Evolutionary conservation across 306 rosid genomes (phyloP).

Genomic region (Elaeagnus macrophylla): DNA sequence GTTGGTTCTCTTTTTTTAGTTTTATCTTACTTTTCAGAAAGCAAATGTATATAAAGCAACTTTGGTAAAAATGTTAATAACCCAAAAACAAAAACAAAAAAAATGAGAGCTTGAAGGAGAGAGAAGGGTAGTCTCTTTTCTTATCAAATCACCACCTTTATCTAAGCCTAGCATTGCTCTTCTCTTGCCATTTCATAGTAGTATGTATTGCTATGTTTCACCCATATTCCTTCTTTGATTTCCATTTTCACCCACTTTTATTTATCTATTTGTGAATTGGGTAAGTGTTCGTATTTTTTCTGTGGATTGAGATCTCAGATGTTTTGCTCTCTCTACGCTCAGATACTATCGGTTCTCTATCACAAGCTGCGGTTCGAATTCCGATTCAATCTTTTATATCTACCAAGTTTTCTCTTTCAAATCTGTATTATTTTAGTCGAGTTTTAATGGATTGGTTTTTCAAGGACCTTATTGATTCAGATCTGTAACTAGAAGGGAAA

Average conservation of each 20-base stretch:
- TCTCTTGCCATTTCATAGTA: conserved; percentile 17
- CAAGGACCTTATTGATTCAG: conserved; percentile 14
- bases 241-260: not conserved
- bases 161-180: conserved; percentile 33
- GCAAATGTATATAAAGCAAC: no score
- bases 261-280: not conserved
- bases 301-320: conserved; percentile 26
- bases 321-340: conserved; percentile 27
- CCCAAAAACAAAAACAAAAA: no score
- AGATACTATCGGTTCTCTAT: conserved; percentile 25
- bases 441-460: not conserved
- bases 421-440: not conserved
- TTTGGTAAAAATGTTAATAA: no score
- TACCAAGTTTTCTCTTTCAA: not conserved
- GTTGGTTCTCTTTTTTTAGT: no score
- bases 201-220: not conserved
- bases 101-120: no score
- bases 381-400: conserved; percentile 3
- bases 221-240: no score
- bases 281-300: not conserved
- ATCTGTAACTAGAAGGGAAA: conserved; percentile 3
- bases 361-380: conserved; percentile 29
- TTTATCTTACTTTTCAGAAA: no score
- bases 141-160: conserved; percentile 16
- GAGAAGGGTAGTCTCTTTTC: conserved; percentile 5